Conservation (phyloP, 176 grass and related monocot genomes). For the Oryza officinalis region DNA sequence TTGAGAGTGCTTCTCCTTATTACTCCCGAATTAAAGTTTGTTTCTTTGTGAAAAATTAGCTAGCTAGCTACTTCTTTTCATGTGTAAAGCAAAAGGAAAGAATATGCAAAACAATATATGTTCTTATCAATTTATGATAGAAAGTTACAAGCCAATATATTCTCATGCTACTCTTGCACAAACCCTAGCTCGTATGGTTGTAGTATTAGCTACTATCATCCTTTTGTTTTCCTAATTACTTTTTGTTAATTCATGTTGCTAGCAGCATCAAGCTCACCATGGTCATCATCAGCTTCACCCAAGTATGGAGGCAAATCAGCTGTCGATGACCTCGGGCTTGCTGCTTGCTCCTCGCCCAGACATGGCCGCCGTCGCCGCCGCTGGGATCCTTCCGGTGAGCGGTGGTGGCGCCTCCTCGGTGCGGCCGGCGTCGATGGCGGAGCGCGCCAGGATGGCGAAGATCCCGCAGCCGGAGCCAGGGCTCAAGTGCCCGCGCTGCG, state of each 20-base stretch:
- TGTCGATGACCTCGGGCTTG: not conserved
- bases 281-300: not conserved
- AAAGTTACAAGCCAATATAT: not conserved
- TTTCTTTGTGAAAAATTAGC: not conserved
- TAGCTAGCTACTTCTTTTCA: not conserved
- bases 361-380: slow-evolving; percentile 28
- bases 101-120: not conserved
- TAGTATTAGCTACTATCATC: not conserved
- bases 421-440: slow-evolving; percentile 44
- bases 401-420: not conserved
- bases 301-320: not conserved
- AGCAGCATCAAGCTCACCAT: slow-evolving; percentile 27
- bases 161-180: not conserved
- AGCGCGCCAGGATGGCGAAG: slow-evolving; percentile 47
- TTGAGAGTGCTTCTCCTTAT: not conserved
- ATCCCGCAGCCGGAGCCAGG: slow-evolving; percentile 44
- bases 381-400: slow-evolving; percentile 20
- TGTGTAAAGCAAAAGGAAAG: slow-evolving; percentile 17
- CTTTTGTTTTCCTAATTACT: not conserved
- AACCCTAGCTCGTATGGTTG: not conserved
- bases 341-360: not conserved
- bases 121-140: not conserved
- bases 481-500: slow-evolving; percentile 62
- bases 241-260: slow-evolving; percentile 13
- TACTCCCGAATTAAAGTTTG: not conserved